phyloP scores from a whole-genome alignment of 805 yeast genomes.

The Candida yuanshanica region DNA sequence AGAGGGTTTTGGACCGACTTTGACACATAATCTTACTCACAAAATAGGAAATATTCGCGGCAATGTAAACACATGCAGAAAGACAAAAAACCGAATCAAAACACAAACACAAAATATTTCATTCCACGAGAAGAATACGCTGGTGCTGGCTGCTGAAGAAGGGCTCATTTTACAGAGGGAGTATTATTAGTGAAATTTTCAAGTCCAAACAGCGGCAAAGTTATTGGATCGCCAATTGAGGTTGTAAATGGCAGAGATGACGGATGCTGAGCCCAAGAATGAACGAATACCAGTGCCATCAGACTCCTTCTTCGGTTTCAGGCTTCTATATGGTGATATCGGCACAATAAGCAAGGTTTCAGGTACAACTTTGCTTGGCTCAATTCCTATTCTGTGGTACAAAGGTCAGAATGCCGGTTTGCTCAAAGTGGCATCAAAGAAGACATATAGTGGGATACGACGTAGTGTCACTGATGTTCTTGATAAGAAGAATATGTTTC shows the following conservation, averaged over 20 bases:
- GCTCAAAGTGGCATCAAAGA: constrained; percentile 15
- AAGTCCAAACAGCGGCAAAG: too few relatives aligned
- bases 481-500: not conserved
- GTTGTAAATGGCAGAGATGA: not conserved
- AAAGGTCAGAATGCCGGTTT: constrained; percentile 29
- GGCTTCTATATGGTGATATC: constrained; percentile 49
- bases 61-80: too few relatives aligned
- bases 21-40: too few relatives aligned
- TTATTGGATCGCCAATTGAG: too few relatives aligned
- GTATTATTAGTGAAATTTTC: too few relatives aligned
- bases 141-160: too few relatives aligned
- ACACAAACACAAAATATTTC: too few relatives aligned
- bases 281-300: constrained; percentile 36
- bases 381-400: constrained; percentile 53
- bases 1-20: too few relatives aligned
- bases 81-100: too few relatives aligned
- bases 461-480: not conserved
- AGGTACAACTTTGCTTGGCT: constrained; percentile 47
- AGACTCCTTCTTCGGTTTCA: constrained; percentile 55
- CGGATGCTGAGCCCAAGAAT: not conserved
- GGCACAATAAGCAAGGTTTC: constrained; percentile 43
- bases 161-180: too few relatives aligned
- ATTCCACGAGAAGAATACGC: too few relatives aligned
- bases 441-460: constrained; percentile 1
- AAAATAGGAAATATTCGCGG: too few relatives aligned